Percentiles rank a stretch among this genome's conserved stretches.
phyloP scores from a whole-genome alignment of 1,284 basidiomycete species.

The Ganoderma sinense region DNA sequence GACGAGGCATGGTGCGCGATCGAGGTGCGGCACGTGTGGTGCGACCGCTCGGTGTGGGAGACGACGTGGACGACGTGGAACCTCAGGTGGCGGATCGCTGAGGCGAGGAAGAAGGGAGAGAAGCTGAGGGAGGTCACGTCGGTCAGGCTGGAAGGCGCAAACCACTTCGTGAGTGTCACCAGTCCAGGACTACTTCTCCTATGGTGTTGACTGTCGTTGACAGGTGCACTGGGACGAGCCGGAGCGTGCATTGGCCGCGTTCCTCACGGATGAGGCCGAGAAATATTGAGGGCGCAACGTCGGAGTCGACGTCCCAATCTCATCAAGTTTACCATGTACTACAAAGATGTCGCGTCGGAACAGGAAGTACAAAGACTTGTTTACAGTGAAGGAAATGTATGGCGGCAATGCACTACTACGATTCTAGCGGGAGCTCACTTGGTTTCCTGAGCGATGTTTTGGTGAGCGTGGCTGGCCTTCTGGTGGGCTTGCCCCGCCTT shows the following conservation, averaged over 20 bases:
- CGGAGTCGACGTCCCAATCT: background rate
- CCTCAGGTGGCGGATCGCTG: background rate
- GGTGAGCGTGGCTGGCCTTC: background rate
- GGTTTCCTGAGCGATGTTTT: background rate
- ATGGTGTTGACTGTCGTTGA: background rate
- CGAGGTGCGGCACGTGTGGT: constrained; percentile 20
- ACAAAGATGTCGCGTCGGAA: background rate
- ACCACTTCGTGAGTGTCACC: constrained; percentile 31
- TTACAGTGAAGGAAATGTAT: background rate
- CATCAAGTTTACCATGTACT: background rate
- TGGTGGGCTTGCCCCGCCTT: background rate
- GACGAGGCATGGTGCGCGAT: constrained; percentile 9
- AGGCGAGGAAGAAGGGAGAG: constrained; percentile 7
- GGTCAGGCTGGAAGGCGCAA: constrained; percentile 20
- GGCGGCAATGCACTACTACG: too few relatives aligned
- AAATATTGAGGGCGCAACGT: background rate
- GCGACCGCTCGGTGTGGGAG: constrained; percentile 27
- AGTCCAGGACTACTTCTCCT: too few relatives aligned
- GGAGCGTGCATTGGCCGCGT: constrained; percentile 21
- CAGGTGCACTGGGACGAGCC: constrained; percentile 37
- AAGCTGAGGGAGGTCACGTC: constrained; percentile 16
- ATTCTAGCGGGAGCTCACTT: background rate
- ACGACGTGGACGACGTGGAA: constrained; percentile 18
- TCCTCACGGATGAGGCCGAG: constrained; percentile 4
- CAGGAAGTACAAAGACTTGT: background rate